Base-by-base conservation (phyloP, 345 rosid genomes). In the Clausena lansium region DNA sequence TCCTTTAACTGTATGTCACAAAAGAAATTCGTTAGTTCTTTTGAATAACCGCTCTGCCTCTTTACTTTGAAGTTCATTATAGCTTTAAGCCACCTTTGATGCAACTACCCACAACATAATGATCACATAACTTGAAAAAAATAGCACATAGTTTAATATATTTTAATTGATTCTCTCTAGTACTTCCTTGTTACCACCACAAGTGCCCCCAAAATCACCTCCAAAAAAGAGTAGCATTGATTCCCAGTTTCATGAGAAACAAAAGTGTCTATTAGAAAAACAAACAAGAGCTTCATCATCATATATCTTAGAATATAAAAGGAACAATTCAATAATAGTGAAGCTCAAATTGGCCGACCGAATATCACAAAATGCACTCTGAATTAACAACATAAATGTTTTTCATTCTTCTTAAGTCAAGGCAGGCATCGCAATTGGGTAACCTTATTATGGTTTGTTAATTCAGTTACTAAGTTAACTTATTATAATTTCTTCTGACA, bases 21-120 rank as follows among this genome's bases (percentile, higher is more conserved):
- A 84, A 80, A 83, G 81, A 82, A 84, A 79, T 81, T 79, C 69
- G 86, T 83, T 84, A 59, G 22, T 58, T 75, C 65, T 66, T 84
- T 84, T 75, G 32, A 68, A 58, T 9, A 70, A 77, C 64, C 58
- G 27, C 35, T 30, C 47, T 35, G 70, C 33, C 38, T 71, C 73
- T 83, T 74, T 74, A 41, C 25, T 27, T 62, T 59, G 50, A 1
- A 36, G 77, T 79, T 73, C 30, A 82, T 84, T 74, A 72, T 57
- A 61, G 27, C 77, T 79, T 79, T 78, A 66, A 76, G 13, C 28
- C 38, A 70, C 58, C 75, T 28, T 72, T 80, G 67, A 77, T 79
- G 38, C 65, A 60, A 59, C 69, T 67, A 28, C 73, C 72, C 1
- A 10, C 14, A 74, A 71, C 33, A 55, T 22, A 57, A 41, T 60